A percentile compares a stretch with the other conserved stretches of the same genome.
These are phyloP conservation scores for Camellia sinensis DNA, from an alignment of 148 eudicot species.

Conservation along the genomic window DNA sequence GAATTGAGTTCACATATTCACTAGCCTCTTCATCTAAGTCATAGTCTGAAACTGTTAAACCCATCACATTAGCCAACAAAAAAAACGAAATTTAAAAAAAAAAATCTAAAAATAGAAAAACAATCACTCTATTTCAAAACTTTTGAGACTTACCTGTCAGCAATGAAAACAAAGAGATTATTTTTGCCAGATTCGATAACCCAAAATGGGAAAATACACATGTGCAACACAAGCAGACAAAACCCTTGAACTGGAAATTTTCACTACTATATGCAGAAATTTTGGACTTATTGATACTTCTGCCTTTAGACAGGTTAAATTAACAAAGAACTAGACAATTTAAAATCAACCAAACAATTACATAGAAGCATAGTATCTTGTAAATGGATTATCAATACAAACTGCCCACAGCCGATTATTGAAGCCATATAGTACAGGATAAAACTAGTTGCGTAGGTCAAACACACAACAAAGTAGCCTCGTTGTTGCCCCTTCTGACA, in stretches of 20 bases:
- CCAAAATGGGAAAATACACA: too few relatives aligned
- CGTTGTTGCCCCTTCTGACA: background rate
- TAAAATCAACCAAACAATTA: constrained; percentile 1
- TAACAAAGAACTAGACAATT: background rate
- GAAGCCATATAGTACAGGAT: background rate
- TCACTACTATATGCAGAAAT: background rate
- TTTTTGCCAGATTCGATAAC: too few relatives aligned
- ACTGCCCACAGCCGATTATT: background rate
- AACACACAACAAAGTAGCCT: constrained; percentile 6
- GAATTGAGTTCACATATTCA: constrained; percentile 60
- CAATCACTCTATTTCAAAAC: background rate
- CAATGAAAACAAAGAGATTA: background rate
- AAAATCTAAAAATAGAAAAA: background rate
- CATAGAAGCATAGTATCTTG: background rate
- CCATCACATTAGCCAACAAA: constrained; percentile 9
- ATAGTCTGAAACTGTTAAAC: constrained; percentile 45
- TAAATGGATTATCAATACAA: background rate
- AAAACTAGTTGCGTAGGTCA: background rate
- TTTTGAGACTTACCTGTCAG: background rate
- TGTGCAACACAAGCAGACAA: background rate
- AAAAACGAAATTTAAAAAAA: background rate
- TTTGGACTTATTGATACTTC: background rate
- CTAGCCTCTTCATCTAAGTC: constrained; percentile 66
- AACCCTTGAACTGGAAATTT: background rate
- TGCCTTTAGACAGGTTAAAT: background rate